Evolutionary conservation across 2,329 filamentous ascomycete species (phyloP).

Genomic region (Corinectria fuckeliana): DNA sequence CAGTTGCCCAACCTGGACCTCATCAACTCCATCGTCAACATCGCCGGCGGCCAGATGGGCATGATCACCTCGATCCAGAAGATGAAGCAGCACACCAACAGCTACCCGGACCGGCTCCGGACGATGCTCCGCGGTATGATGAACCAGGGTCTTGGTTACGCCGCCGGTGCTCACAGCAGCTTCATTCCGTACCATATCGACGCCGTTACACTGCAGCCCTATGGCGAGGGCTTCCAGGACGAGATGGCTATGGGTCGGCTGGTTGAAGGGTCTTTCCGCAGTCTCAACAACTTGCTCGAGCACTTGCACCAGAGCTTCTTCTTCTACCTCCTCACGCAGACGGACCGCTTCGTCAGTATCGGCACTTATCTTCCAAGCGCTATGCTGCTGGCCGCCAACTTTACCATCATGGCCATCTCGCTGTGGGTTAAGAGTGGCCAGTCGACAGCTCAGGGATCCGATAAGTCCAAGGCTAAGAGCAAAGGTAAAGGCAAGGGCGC

Average conservation of each 20-base stretch:
- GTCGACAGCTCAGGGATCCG: conserved; percentile 32
- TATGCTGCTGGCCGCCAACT: conserved; percentile 95
- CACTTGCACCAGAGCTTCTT: conserved; percentile 99
- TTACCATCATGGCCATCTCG: conserved; percentile 92
- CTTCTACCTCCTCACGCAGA: conserved; percentile 94
- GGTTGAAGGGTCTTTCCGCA: conserved; percentile 89
- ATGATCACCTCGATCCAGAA: conserved; percentile 84
- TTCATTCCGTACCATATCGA: conserved; percentile 99
- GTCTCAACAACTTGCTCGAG: conserved; percentile 94
- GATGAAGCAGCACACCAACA: conserved; percentile 83
- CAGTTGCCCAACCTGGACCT: conserved; percentile 95
- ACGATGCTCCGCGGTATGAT: conserved; percentile 95
- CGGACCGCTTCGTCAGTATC: conserved; percentile 94
- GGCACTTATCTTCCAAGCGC: conserved; percentile 96
- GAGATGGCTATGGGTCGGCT: conserved; percentile 94
- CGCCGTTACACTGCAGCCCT: conserved; percentile 89
- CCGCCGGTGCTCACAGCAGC: conserved; percentile 88
- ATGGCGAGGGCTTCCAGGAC: conserved; percentile 93
- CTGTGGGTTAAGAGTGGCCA: conserved; percentile 91
- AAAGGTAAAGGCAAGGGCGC: conserved; percentile 37
- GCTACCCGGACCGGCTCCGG: conserved; percentile 79
- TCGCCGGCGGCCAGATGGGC: conserved; percentile 91
- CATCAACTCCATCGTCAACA: conserved; percentile 89
- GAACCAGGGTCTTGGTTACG: conserved; percentile 86
- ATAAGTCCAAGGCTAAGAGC: conserved; percentile 15